Evolutionary conservation across 345 rosid species (phyloP), one percentile per base, ranked within the genome.

Genomic region (Rhodamnia argentea): DNA sequence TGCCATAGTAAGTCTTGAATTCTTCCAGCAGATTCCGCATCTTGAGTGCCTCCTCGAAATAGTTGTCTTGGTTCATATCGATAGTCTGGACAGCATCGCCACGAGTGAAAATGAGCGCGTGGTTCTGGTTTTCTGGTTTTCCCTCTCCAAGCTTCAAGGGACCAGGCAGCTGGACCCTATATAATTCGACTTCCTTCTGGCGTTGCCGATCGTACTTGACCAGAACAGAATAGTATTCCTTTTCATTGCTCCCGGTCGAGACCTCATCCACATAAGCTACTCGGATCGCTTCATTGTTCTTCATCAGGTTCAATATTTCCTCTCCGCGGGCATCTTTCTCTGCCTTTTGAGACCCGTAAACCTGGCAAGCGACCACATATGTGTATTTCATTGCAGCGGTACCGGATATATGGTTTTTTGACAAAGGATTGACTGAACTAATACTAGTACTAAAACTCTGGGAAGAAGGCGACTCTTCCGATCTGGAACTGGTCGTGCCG

Each of bases 91-190:
- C 91, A 16, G 99, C 99, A 89, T 95, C 96, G 18, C 99, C 99
- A 29, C 95, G 93, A 54, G 98, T 96, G 88, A 96, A 96, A 86
- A 95, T 95, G 85, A 96, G 85, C 40, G 98, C 98, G 87, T 96
- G 99, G 89, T 96, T 96, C 90, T 96, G 99, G 89, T 96, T 96
- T 89, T 96, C 99, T 3, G 99, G 99, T 87, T 96, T 96, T 24
- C 99, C 99, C 89, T 96, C 99, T 32, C 99, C 99, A 83, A 96
- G 96, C 92, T 96, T 95, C 92, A 96, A 89, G 16, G 98, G 98
- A 75, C 98, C 99, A 74, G 98, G 99, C 90, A 96, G 90, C 85
- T 92, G 94, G 87, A 96, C 94, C 88, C 98, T 90, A 90, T 95
- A 96, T 82, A 96, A 91, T 86, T 96, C 99, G 83, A 96, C 97